Conservation (phyloP, 345 rosid genomes). For the Heritiera fomes region DNA sequence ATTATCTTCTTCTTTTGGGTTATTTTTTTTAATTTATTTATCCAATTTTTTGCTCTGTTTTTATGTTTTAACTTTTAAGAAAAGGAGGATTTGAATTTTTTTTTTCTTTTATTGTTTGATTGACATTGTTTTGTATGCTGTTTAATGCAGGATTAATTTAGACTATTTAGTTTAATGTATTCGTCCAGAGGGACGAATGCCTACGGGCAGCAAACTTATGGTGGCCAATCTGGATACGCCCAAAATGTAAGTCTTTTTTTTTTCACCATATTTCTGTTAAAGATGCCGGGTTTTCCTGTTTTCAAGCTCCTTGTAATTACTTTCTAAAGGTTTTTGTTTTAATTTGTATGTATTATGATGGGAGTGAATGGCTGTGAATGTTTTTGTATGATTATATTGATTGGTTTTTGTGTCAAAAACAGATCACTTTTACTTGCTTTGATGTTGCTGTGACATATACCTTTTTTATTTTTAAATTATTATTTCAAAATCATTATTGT, state of each 20-base stretch:
- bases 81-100: background rate
- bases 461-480: background rate
- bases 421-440: background rate
- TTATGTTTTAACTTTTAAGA: background rate
- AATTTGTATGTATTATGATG: background rate
- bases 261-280: background rate
- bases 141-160: slow-evolving; percentile 20
- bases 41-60: background rate
- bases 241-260: slow-evolving; percentile 62
- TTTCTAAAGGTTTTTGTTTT: background rate
- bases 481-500: background rate
- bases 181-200: slow-evolving; percentile 73
- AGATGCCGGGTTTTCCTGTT: background rate
- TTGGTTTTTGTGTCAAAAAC: background rate
- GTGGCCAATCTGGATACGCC: slow-evolving; percentile 73
- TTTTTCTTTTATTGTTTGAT: background rate
- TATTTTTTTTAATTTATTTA: background rate
- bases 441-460: background rate
- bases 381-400: background rate
- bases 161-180: slow-evolving; percentile 49
- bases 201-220: slow-evolving; percentile 71
- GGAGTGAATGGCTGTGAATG: background rate
- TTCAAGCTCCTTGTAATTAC: background rate
- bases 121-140: background rate
- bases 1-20: background rate